Base-by-base conservation (phyloP, 805 yeast genomes). In the Metschnikowia sp. region DNA sequence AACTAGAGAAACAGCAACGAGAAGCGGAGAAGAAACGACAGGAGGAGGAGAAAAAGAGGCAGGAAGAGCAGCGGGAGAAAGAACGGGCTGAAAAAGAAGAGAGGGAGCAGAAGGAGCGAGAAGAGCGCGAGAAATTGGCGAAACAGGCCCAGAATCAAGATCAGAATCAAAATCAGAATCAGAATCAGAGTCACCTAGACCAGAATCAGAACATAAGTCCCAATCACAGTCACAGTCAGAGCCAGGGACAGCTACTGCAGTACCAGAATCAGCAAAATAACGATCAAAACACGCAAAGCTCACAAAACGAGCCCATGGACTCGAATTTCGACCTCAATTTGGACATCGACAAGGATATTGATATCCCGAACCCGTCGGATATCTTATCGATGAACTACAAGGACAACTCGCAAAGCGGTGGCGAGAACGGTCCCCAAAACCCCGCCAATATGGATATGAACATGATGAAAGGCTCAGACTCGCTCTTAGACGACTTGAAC, bases 401-500 rank as follows among this genome's bases (percentile, higher is more conserved):
- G 29, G 61, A 53, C 39, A 53, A 50, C n/a, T 4, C 26, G 19
- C 40, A 22, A 29, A 39, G 22, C n/a, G 22, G 37, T 9, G 26
- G 19, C 37, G n/a, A 6, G 10, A 18, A 37, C 38, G 36, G 43
- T 35, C 18, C 19, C 7, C 39, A 34, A 41, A 19, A 40, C 22
- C 8, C n/a, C 29, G 10, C 15, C n/a, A 42, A 41, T 39, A 44
- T 39, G 45, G 44, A 39, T 32, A 28, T 35, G 42, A 68, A 66
- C 38, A 55, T 70, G 38, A 52, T 71, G 29, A 74, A 68, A 5
- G 70, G 64, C 45, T 72, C 67, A 47, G 72, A 68, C 50, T 69
- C 67, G 63, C 55, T 70, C n/a, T 55, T 72, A 18, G 76, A 72
- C 47, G 77, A 74, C 7, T 56, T 72, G 37, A 69, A 71, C 48